Evolutionary conservation across 306 rosid genomes (phyloP).

Genomic region (Abrus precatorius): DNA sequence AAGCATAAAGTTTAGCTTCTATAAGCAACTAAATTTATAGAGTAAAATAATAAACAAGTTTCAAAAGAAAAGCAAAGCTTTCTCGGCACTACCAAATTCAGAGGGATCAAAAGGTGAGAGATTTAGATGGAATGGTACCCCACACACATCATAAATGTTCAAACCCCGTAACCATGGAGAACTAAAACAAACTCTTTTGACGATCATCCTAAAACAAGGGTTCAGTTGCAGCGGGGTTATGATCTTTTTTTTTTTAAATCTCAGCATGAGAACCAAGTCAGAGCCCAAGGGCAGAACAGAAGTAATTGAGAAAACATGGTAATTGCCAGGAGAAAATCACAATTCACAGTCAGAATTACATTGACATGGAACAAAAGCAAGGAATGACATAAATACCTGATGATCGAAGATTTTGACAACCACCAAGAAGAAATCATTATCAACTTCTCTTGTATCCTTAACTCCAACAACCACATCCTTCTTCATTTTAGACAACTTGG

Average conservation of each 20-base stretch:
- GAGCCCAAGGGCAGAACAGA: background rate
- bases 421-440: constrained; percentile 97
- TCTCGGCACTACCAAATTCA: no score
- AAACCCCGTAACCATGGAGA: constrained; percentile 17
- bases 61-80: no score
- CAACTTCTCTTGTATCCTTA: constrained; percentile 87
- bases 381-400: constrained; percentile 63
- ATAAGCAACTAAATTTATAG: no score
- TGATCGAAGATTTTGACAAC: constrained; percentile 90
- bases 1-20: background rate
- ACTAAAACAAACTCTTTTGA: constrained; percentile 3
- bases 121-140: background rate
- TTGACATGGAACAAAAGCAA: background rate
- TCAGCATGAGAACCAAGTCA: background rate
- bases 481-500: constrained; percentile 87
- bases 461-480: constrained; percentile 97
- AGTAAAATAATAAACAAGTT: no score
- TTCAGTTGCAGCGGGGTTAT: background rate
- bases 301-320: constrained; percentile 23
- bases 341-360: background rate
- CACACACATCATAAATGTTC: background rate
- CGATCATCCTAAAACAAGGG: constrained; percentile 15
- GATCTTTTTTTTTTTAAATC: background rate
- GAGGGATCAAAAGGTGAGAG: background rate
- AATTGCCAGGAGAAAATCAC: background rate